Evolutionary conservation across 768 basidiomycete species (phyloP).

Genomic region (Lentinus brumalis): DNA sequence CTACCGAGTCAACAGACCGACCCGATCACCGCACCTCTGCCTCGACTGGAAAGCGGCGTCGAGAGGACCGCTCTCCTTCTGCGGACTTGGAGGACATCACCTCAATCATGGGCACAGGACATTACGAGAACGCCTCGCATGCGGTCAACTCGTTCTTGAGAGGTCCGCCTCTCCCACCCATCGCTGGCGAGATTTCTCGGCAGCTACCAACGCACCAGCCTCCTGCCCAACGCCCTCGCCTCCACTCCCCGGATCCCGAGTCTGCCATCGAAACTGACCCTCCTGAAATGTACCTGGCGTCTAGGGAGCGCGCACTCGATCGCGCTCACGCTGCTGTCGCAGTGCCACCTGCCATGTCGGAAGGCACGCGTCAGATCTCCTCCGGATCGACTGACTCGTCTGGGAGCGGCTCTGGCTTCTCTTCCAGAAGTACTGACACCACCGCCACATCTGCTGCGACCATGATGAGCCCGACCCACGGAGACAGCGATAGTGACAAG

Average conservation of each 20-base stretch:
- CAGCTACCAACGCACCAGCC: constrained; percentile 28
- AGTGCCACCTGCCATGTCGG: neutral
- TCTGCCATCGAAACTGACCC: neutral
- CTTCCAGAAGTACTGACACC: constrained; percentile 8
- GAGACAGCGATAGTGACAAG: neutral
- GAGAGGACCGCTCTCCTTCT: constrained; percentile 42
- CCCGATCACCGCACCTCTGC: neutral
- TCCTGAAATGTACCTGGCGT: neutral
- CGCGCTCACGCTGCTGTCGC: neutral
- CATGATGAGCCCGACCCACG: neutral
- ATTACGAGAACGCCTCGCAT: constrained; percentile 58
- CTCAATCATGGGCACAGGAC: constrained; percentile 11
- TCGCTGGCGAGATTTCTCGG: constrained; percentile 30
- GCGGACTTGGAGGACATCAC: constrained; percentile 6
- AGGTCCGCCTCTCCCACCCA: constrained; percentile 35
- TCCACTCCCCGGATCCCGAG: constrained; percentile 17
- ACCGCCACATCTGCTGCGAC: constrained; percentile 17
- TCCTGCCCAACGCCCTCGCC: neutral
- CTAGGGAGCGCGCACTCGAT: neutral
- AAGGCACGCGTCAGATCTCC: constrained; percentile 21
- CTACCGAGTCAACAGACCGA: neutral
- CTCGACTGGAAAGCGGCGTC: constrained; percentile 44
- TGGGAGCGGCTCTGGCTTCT: constrained; percentile 4
- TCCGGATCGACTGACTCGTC: constrained; percentile 17
- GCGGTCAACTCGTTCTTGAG: constrained; percentile 54